phyloP scores from a whole-genome alignment of 352 stramenopile genomes.

The Globisporangium paddicum region DNA sequence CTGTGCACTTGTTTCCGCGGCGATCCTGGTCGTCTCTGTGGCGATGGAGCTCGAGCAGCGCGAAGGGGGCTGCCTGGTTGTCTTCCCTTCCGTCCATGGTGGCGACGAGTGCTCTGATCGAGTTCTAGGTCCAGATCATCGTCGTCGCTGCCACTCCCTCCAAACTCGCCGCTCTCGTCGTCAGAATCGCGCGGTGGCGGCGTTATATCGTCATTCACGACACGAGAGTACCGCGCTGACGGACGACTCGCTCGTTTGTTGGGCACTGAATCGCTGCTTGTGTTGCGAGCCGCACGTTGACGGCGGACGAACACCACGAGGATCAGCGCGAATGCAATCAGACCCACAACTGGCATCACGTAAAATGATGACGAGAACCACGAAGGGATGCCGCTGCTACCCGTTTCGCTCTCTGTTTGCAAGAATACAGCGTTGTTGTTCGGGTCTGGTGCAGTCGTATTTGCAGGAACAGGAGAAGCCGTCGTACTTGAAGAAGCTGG shows the following conservation, averaged over 20 bases:
- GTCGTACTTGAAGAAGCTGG: neutral
- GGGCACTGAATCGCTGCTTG: neutral
- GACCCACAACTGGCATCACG: conserved; percentile 11
- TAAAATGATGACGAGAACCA: conserved; percentile 13
- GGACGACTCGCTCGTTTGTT: neutral
- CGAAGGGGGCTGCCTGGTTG: conserved; percentile 2
- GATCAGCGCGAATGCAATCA: conserved; percentile 8
- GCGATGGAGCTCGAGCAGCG: neutral
- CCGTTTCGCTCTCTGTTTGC: neutral
- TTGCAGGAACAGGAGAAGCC: neutral
- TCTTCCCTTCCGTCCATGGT: conserved; percentile 2
- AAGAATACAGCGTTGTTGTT: neutral
- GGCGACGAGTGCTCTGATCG: neutral
- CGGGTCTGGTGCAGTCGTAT: neutral
- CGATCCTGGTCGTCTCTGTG: neutral
- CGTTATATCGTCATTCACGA: conserved; percentile 17
- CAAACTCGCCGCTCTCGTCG: conserved; percentile 16
- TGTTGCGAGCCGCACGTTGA: neutral
- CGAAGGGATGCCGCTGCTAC: neutral
- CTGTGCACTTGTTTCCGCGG: conserved; percentile 16
- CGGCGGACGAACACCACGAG: conserved; percentile 6
- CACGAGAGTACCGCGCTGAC: conserved; percentile 10
- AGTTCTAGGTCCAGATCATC: conserved; percentile 2
- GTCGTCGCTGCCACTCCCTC: neutral
- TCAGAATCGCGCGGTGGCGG: conserved; percentile 3